phyloP scores from a whole-genome alignment of 139 green algal species.

The Asterochloris erici region DNA sequence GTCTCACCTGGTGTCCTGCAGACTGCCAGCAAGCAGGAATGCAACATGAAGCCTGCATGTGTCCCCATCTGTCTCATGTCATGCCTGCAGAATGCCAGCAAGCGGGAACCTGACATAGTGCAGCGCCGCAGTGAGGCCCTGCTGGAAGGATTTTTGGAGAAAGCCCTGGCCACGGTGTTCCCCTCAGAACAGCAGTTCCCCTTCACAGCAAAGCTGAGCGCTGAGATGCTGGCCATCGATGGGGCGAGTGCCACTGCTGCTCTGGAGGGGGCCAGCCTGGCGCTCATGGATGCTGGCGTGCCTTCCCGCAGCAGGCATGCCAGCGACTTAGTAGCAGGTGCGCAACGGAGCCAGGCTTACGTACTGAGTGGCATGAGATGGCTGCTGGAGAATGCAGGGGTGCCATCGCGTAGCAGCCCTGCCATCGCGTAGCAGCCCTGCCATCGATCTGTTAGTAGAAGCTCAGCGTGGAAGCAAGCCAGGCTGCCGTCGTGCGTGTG shows the following conservation, averaged over 20 bases:
- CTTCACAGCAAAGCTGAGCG: constrained; percentile 58
- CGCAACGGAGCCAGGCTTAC: background rate
- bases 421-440: too few relatives aligned
- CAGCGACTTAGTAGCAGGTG: constrained; percentile 40
- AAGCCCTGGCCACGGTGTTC: constrained; percentile 71
- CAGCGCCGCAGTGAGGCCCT: background rate
- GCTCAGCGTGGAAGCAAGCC: too few relatives aligned
- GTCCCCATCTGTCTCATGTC: background rate
- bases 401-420: too few relatives aligned
- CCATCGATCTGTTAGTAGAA: too few relatives aligned
- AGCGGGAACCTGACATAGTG: background rate
- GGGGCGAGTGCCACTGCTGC: constrained; percentile 53
- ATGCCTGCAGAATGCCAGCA: background rate
- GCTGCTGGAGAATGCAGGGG: too few relatives aligned
- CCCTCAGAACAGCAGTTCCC: constrained; percentile 53
- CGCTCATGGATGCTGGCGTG: constrained; percentile 56
- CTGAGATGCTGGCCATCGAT: constrained; percentile 55
- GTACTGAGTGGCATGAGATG: too few relatives aligned
- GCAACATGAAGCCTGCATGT: background rate
- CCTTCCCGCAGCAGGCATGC: constrained; percentile 21
- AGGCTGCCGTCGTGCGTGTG: too few relatives aligned
- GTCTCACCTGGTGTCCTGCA: background rate
- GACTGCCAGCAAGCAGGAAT: background rate
- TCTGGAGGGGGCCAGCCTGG: constrained; percentile 50
- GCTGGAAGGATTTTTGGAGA: constrained; percentile 60